These are phyloP conservation scores for Rhizopogon vulgaris DNA, from an alignment of 768 basidiomycete genomes.

Conservation along the genomic window DNA sequence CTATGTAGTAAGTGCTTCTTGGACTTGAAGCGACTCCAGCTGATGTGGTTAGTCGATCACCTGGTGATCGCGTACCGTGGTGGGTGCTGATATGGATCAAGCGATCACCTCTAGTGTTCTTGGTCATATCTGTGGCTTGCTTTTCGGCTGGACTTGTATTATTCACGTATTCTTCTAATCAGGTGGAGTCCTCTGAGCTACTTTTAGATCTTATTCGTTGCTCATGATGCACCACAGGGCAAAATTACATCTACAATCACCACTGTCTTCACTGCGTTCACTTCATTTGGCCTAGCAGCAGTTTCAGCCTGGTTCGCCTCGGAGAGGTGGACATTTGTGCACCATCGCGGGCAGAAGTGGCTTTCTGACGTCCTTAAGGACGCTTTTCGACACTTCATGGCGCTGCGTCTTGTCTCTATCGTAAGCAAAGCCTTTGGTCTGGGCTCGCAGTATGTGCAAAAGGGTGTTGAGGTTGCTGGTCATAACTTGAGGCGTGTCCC, in stretches of 20 bases:
- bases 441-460: conserved; percentile 2
- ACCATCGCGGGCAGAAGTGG: conserved; percentile 65
- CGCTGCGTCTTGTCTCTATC: conserved; percentile 23
- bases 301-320: conserved; percentile 73
- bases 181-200: conserved; percentile 31
- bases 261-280: conserved; percentile 65
- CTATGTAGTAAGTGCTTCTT: conserved; percentile 63
- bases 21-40: neutral
- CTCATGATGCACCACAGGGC: conserved; percentile 29
- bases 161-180: conserved; percentile 61
- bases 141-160: conserved; percentile 71
- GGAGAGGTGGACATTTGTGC: conserved; percentile 58
- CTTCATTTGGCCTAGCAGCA: conserved; percentile 62
- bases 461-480: conserved; percentile 1
- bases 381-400: conserved; percentile 30
- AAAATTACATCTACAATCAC: conserved; percentile 56
- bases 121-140: conserved; percentile 69
- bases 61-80: conserved; percentile 72
- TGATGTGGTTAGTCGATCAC: conserved; percentile 52
- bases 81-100: conserved; percentile 84
- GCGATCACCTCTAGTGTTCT: conserved; percentile 69
- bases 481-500: neutral
- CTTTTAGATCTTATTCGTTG: neutral
- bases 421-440: neutral
- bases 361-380: conserved; percentile 56